These are phyloP conservation scores for Macrocybe gigantea DNA, from an alignment of 768 basidiomycete genomes.

Conservation along the genomic window DNA sequence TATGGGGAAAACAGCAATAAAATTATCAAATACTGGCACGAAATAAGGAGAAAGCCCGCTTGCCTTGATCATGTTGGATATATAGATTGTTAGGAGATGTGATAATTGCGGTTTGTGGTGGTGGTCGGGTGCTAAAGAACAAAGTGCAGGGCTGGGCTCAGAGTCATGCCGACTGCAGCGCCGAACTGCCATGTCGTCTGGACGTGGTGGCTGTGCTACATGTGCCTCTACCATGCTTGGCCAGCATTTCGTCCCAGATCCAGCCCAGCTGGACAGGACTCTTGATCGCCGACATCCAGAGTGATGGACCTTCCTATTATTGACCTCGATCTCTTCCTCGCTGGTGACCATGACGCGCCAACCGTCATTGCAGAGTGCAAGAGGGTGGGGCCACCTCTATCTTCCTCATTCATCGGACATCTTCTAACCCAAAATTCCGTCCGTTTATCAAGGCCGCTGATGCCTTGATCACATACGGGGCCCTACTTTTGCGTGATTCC, in stretches of 20 bases:
- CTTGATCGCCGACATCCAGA: constrained; percentile 2
- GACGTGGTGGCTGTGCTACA: constrained; percentile 8
- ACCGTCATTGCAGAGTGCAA: constrained; percentile 54
- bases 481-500: constrained; percentile 80
- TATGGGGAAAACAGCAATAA: constrained; percentile 24
- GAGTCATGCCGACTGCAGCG: constrained; percentile 12
- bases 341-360: constrained; percentile 35
- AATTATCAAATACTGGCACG: neutral
- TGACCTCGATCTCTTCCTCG: constrained; percentile 70
- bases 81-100: constrained; percentile 6
- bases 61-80: constrained; percentile 44
- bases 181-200: constrained; percentile 5
- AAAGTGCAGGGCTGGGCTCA: constrained; percentile 8
- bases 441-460: constrained; percentile 56
- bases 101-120: constrained; percentile 22
- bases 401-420: neutral
- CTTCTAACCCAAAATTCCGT: constrained; percentile 3
- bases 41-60: neutral
- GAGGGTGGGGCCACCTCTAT: constrained; percentile 36
- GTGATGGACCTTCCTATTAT: constrained; percentile 62
- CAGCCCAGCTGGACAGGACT: neutral
- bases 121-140: constrained; percentile 16
- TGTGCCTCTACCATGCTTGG: neutral
- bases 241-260: neutral
- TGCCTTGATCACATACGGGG: constrained; percentile 80